Base-by-base conservation (phyloP, 805 yeast genomes). In the Monosporozyma yasuniensis region DNA sequence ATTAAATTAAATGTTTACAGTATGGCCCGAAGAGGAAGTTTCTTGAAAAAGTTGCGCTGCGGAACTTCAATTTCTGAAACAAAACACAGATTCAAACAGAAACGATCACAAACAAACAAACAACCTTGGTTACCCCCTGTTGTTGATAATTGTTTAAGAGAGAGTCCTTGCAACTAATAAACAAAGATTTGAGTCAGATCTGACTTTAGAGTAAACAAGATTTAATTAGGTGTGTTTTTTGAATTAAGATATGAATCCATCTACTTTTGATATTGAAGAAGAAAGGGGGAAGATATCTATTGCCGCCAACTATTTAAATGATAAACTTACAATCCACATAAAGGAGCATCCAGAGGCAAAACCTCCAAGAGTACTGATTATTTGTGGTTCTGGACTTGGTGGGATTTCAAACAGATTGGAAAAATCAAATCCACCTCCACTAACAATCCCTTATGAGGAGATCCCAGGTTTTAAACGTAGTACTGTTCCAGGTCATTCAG, bases 321-420 rank as follows among this genome's bases (percentile, higher is more conserved):
- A 30, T 8, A 9, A 35, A 3, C 21, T 52, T 1, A 18, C 16
- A 8, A 12, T 21, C 4, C 49, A 54, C 18, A 25, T 38, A 4
- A 28, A 21, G 19, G 28, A 19, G 4, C 19, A 23, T 34, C 39
- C 47, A 3, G 12, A 16, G 3, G 51, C 52, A 32, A 37, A 41
- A 16, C 47, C 49, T 3, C 96, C 96, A 2, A 70, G 79, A 52
- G 81, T 80, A 0, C 77, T 89, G 50, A 84, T 91, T 55, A 86
- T 91, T 48, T 90, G 97, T 68, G 99, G 99, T 6, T 86, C 96
- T 4, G 99, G 99, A 0, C 73, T 91, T 16, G 95, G 96, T 11
- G 95, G 95, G 0, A 82, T 91, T 46, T 83, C 90, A 1, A 72
- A 77, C 46, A 58, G 69, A n/a, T 50, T 69, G 9, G 41, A 67